phyloP scores from a whole-genome alignment of 164 flowering plant species.

The Kalanchoe fedtschenkoi region DNA sequence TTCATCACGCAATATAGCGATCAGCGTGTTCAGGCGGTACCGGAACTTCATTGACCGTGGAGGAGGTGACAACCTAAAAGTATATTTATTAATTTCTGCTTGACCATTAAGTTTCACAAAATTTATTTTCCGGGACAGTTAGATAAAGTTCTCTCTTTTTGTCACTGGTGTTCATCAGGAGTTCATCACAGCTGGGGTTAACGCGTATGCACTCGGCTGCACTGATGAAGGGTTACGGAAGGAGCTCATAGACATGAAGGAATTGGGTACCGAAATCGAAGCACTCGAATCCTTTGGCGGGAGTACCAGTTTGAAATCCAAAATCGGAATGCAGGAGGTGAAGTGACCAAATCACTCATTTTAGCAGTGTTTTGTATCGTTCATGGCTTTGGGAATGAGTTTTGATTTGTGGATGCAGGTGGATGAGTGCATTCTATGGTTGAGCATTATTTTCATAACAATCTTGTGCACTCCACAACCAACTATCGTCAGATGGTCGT shows the following conservation, averaged over 20 bases:
- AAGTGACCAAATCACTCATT: neutral
- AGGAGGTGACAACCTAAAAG: conserved; percentile 85
- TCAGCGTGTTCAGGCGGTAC: conserved; percentile 74
- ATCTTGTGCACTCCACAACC: conserved; percentile 95
- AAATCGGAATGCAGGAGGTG: conserved; percentile 64
- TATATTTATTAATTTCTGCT: conserved; percentile 22
- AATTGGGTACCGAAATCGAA: conserved; percentile 71
- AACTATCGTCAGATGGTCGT: conserved; percentile 87
- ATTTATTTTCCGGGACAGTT: neutral
- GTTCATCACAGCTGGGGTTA: conserved; percentile 88
- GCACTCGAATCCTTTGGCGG: conserved; percentile 58
- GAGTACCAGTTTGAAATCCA: conserved; percentile 63
- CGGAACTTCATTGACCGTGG: conserved; percentile 72
- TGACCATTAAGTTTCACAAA: conserved; percentile 1
- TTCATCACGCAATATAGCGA: conserved; percentile 89
- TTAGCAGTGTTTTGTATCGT: neutral
- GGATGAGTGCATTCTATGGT: conserved; percentile 86
- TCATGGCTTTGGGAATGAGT: neutral
- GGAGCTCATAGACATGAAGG: conserved; percentile 69
- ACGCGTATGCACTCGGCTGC: conserved; percentile 92
- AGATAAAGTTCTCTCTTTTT: neutral
- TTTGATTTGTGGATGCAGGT: conserved; percentile 33
- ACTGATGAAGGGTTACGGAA: conserved; percentile 81
- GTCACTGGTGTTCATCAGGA: conserved; percentile 36
- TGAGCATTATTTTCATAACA: conserved; percentile 89